phyloP scores from a whole-genome alignment of 306 rosid species.

The Quercus alba region DNA sequence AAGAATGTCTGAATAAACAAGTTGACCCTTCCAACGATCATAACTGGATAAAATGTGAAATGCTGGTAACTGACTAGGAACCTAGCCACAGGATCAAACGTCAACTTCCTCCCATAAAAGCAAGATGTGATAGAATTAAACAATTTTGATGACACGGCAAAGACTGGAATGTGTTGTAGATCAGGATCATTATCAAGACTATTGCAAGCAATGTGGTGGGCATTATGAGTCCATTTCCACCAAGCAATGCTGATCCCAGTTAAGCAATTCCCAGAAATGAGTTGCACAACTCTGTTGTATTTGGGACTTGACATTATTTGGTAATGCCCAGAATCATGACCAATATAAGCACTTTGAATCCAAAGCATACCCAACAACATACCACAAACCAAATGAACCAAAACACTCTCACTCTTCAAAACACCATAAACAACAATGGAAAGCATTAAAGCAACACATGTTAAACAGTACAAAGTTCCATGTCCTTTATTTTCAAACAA shows the following conservation, averaged over 20 bases:
- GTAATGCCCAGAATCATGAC: conserved; percentile 88
- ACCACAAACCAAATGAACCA: conserved; percentile 54
- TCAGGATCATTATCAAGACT: conserved; percentile 89
- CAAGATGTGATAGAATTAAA: conserved; percentile 52
- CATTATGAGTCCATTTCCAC: conserved; percentile 98
- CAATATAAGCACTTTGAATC: conserved; percentile 81
- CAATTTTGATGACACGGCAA: conserved; percentile 61
- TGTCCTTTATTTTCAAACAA: conserved; percentile 60
- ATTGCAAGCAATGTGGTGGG: conserved; percentile 82
- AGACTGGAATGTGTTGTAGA: conserved; percentile 81
- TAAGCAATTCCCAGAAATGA: conserved; percentile 75
- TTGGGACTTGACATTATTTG: conserved; percentile 48
- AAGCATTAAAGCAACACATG: conserved; percentile 30
- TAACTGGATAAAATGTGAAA: conserved; percentile 65
- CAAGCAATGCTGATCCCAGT: conserved; percentile 93
- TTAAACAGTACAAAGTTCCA: conserved; percentile 26
- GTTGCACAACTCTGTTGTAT: conserved; percentile 49
- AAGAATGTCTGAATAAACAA: conserved; percentile 63
- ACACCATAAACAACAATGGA: conserved; percentile 46
- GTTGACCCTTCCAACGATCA: conserved; percentile 65
- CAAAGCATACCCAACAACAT: conserved; percentile 71
- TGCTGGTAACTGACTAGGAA: conserved; percentile 76
- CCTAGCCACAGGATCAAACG: conserved; percentile 68
- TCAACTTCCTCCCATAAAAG: conserved; percentile 64
- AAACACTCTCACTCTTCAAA: conserved; percentile 29